A percentile compares a stretch with the other conserved stretches of the same genome.
Evolutionary conservation across 257 asterid species (phyloP).

Genomic region (Ballota nigra): DNA sequence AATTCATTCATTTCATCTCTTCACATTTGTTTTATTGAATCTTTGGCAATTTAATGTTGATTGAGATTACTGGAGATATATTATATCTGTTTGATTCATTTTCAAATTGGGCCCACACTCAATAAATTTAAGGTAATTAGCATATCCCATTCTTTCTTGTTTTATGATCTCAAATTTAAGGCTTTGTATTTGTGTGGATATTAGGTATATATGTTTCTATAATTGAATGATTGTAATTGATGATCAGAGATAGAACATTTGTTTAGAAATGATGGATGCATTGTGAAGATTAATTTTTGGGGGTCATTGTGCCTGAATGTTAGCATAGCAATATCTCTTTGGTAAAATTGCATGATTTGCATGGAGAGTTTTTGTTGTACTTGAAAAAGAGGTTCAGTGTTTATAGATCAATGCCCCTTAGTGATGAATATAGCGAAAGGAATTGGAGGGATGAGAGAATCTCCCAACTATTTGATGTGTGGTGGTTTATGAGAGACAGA

Average conservation of each 20-base stretch:
- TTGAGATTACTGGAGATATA: slow-evolving; percentile 26
- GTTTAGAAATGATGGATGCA: slow-evolving; percentile 12
- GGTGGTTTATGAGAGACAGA: neutral
- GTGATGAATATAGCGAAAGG: neutral
- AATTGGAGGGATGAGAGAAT: slow-evolving; percentile 21
- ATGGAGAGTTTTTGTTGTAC: neutral
- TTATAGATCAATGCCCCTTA: slow-evolving; percentile 24
- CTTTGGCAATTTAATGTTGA: slow-evolving; percentile 2
- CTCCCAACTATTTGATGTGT: neutral
- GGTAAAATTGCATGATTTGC: slow-evolving; percentile 20
- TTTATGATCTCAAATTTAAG: neutral
- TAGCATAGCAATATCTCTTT: slow-evolving; percentile 13
- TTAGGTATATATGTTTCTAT: neutral
- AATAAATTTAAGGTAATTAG: slow-evolving; percentile 30
- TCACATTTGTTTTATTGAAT: neutral
- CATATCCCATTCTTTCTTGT: neutral
- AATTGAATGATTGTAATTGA: slow-evolving; percentile 12
- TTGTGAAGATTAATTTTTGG: slow-evolving; percentile 5
- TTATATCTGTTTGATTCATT: slow-evolving; percentile 30
- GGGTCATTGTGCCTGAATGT: slow-evolving; percentile 13
- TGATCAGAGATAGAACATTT: slow-evolving; percentile 13
- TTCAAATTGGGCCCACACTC: slow-evolving; percentile 26
- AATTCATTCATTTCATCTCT: slow-evolving; percentile 17
- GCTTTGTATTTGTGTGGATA: neutral
- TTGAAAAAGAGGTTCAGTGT: slow-evolving; percentile 11